phyloP scores from a whole-genome alignment of 768 basidiomycete genomes.

The Agaricus sinodeliciosus region DNA sequence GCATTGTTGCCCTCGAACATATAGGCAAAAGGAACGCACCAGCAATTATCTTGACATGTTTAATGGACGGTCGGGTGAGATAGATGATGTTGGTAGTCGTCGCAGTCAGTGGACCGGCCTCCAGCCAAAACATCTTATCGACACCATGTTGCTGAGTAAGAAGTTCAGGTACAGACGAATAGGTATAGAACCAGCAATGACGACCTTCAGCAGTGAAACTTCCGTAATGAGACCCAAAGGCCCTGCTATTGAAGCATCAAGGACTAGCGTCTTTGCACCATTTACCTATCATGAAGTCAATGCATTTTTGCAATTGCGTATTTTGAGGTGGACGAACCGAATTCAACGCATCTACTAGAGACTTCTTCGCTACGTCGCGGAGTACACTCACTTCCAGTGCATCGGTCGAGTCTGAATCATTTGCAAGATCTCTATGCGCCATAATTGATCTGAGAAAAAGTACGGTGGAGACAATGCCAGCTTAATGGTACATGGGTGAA shows the following conservation, averaged over 20 bases:
- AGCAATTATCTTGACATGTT: slow-evolving; percentile 83
- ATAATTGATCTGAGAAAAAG: slow-evolving; percentile 13
- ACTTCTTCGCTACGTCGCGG: slow-evolving; percentile 73
- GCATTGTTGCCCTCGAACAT: slow-evolving; percentile 11
- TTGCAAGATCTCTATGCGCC: slow-evolving; percentile 1
- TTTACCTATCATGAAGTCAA: slow-evolving; percentile 50
- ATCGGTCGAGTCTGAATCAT: slow-evolving; percentile 4
- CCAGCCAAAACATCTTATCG: slow-evolving; percentile 99
- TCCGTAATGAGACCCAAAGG: slow-evolving; percentile 95
- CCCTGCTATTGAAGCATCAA: slow-evolving; percentile 82
- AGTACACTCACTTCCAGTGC: slow-evolving; percentile 60
- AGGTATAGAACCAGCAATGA: neutral
- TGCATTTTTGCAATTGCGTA: neutral
- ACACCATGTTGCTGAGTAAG: slow-evolving; percentile 86
- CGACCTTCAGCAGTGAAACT: slow-evolving; percentile 85
- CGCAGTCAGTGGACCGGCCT: slow-evolving; percentile 77
- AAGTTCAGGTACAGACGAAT: neutral
- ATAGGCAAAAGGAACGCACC: slow-evolving; percentile 44
- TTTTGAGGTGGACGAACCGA: slow-evolving; percentile 40
- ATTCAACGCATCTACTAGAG: slow-evolving; percentile 81
- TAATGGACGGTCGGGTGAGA: slow-evolving; percentile 83
- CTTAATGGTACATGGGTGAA: too few relatives aligned
- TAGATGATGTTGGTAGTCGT: slow-evolving; percentile 89
- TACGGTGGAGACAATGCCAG: neutral
- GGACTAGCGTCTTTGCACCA: slow-evolving; percentile 94